Evolutionary conservation across 768 basidiomycete species (phyloP), one percentile per base, ranked within the genome.

Genomic region (Fibroporia radiculosa): DNA sequence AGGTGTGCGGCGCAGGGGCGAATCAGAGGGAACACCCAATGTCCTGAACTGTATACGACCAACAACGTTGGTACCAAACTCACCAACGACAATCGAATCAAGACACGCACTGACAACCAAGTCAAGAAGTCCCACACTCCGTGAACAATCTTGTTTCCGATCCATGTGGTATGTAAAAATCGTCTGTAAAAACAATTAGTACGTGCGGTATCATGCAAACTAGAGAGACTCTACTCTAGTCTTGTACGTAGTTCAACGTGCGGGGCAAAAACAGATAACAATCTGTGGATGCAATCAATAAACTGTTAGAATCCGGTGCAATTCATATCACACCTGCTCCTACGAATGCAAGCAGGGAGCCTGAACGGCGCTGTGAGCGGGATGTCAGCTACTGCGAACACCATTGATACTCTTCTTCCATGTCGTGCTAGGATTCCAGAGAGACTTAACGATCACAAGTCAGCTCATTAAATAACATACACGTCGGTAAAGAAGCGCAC

Each of bases 161-260:
- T 31, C 55, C 68, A 69, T 3, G 78, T 82, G 0, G 64, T 73
- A 48, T 84, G 82, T n/a, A 83, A 61, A 56, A 82, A 82, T 2
- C 74, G 74, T 49, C 71, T 74, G n/a, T n/a, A 47, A n/a, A n/a
- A n/a, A n/a, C 8, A 18, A 18, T n/a, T 35, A 18, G 16, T 7
- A 12, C 14, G 10, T 6, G 16, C 6, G 16, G 8, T 8, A 35
- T 10, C 16, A 8, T 35, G 16, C 34, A 35, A 35, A 6, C 10
- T 27, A 16, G 1, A 4, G 13, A 10, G n/a, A 5, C 25, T 10
- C 48, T 41, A 80, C 80, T 82, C 81, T 1, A 80, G 60, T 2
- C 66, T 57, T 0, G 77, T 74, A 38, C 64, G 64, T 3, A 83
- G 58, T 14, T 69, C 61, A 3, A 64, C 67, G 50, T 75, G 66